These are phyloP conservation scores for Ganoderma multipileum DNA, from an alignment of 1,284 basidiomycete species.

Conservation along the genomic window DNA sequence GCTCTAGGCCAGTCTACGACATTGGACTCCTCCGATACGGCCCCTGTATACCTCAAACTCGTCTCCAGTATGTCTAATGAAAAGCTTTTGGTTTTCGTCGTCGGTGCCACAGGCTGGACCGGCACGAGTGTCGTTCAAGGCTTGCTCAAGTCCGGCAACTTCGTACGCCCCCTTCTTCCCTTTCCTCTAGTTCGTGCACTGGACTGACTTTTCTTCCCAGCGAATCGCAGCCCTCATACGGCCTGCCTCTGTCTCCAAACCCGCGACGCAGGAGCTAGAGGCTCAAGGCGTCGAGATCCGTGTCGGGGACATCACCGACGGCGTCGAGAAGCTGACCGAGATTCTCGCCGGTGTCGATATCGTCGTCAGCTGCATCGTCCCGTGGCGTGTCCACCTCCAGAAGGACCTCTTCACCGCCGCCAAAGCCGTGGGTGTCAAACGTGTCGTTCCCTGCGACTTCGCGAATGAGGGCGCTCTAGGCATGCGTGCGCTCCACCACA, in stretches of 20 bases:
- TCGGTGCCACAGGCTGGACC: slow-evolving; percentile 30
- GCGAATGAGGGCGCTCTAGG: slow-evolving; percentile 21
- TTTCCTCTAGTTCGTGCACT: no score
- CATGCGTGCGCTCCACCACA: slow-evolving; percentile 22
- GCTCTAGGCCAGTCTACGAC: neutral
- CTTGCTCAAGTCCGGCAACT: slow-evolving; percentile 17
- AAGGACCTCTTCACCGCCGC: slow-evolving; percentile 29
- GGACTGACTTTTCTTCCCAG: slow-evolving; percentile 4
- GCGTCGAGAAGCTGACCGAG: slow-evolving; percentile 20
- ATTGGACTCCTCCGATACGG: neutral
- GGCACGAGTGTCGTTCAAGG: slow-evolving; percentile 23
- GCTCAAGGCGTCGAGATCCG: slow-evolving; percentile 28
- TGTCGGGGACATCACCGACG: slow-evolving; percentile 24
- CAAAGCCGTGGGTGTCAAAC: slow-evolving; percentile 23
- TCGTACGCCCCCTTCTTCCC: slow-evolving; percentile 10
- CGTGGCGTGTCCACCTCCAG: slow-evolving; percentile 20
- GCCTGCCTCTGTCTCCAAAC: slow-evolving; percentile 20
- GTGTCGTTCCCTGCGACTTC: slow-evolving; percentile 26
- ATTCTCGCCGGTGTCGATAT: slow-evolving; percentile 26
- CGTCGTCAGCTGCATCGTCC: slow-evolving; percentile 24
- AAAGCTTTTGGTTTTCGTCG: slow-evolving; percentile 28
- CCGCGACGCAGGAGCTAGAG: slow-evolving; percentile 16
- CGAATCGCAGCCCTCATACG: slow-evolving; percentile 23
- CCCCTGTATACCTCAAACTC: neutral
- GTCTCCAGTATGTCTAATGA: neutral